Evolutionary conservation across 2,329 filamentous ascomycete species (phyloP).

Genomic region (Fusarium sp.): DNA sequence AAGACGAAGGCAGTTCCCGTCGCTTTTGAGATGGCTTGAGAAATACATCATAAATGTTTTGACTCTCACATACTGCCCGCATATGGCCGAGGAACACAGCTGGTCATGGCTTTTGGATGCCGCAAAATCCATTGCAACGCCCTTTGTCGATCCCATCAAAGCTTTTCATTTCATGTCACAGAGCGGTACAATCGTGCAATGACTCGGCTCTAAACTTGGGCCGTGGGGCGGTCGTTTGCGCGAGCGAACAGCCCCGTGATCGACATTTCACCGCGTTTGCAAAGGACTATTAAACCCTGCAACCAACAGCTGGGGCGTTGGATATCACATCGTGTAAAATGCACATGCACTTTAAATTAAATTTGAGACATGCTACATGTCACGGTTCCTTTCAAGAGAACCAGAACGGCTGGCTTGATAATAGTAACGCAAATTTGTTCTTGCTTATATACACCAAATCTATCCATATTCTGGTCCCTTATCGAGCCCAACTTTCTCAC

Average conservation of each 20-base stretch:
- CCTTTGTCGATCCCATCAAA: slow-evolving; percentile 41
- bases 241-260: slow-evolving; percentile 24
- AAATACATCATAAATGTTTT: neutral
- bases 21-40: neutral
- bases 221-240: slow-evolving; percentile 12
- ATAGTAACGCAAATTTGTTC: neutral
- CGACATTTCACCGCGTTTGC: slow-evolving; percentile 14
- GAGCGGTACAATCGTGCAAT: slow-evolving; percentile 25
- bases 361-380: neutral
- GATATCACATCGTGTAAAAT: neutral
- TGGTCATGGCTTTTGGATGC: slow-evolving; percentile 41
- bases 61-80: neutral
- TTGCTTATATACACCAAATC: neutral
- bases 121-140: slow-evolving; percentile 16
- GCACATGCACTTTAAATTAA: neutral
- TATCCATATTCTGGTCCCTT: neutral
- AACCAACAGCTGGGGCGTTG: neutral
- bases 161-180: slow-evolving; percentile 30
- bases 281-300: slow-evolving; percentile 1
- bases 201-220: slow-evolving; percentile 29
- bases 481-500: neutral
- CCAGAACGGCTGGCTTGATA: neutral
- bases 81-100: slow-evolving; percentile 18
- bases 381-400: neutral
- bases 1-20: neutral